Evolutionary conservation across 2,329 filamentous ascomycete species (phyloP).

Genomic region (Zymoseptoria ardabiliae): DNA sequence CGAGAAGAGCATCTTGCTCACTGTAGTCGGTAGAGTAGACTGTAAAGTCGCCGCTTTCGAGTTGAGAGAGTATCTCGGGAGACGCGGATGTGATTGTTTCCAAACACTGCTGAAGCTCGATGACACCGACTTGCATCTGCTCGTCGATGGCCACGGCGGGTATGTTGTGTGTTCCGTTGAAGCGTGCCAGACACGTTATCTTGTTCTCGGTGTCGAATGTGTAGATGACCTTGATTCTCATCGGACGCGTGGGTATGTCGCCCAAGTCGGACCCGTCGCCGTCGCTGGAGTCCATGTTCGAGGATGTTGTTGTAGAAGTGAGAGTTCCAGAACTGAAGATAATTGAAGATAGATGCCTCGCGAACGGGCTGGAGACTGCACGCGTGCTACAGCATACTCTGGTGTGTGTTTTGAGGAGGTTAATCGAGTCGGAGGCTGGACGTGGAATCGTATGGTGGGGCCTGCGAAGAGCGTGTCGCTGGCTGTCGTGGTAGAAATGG

Average conservation of each 20-base stretch:
- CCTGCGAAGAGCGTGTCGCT: not conserved
- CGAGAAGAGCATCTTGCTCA: constrained; percentile 84
- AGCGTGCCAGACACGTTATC: constrained; percentile 80
- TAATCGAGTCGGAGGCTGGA: not conserved
- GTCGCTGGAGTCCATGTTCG: constrained; percentile 19
- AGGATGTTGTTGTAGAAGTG: constrained; percentile 18
- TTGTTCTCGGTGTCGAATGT: constrained; percentile 87
- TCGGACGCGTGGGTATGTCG: constrained; percentile 35
- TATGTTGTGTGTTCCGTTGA: constrained; percentile 70
- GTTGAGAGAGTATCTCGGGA: constrained; percentile 71
- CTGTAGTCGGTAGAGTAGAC: constrained; percentile 96
- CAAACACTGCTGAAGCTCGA: constrained; percentile 81
- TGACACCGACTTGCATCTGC: constrained; percentile 70
- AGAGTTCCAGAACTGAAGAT: constrained; percentile 8
- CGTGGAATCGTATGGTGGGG: not conserved
- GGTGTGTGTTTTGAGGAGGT: constrained; percentile 1
- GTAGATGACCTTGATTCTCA: constrained; percentile 86
- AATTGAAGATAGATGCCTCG: constrained; percentile 12
- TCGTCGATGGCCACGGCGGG: constrained; percentile 78
- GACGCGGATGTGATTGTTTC: constrained; percentile 72
- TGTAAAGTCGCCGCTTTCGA: constrained; percentile 73
- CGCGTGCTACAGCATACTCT: constrained; percentile 26
- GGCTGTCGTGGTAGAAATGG: not conserved
- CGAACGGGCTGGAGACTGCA: constrained; percentile 18
- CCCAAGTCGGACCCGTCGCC: constrained; percentile 22